Evolutionary conservation across 306 rosid species (phyloP).

Genomic region (Dryas drummondii): DNA sequence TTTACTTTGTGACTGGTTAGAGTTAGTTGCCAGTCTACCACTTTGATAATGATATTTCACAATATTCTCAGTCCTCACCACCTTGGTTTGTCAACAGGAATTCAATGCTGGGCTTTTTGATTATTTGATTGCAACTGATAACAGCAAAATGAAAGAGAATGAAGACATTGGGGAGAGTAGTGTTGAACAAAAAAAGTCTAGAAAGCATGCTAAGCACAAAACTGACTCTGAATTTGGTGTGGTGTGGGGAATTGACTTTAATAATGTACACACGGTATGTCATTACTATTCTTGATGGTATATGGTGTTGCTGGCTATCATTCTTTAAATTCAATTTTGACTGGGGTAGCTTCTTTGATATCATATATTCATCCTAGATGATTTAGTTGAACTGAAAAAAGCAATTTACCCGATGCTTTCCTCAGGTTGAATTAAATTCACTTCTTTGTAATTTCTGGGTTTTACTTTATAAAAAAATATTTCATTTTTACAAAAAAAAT

Average conservation of each 20-base stretch:
- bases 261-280: constrained; percentile 87
- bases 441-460: not conserved
- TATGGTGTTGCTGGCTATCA: not conserved
- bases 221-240: constrained; percentile 92
- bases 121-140: constrained; percentile 89
- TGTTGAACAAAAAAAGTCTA: constrained; percentile 43
- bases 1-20: not conserved
- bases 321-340: not conserved
- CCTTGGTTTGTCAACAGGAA: constrained; percentile 58
- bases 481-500: too few species aligned
- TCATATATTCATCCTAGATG: not conserved
- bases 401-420: not conserved
- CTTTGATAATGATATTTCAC: constrained; percentile 15
- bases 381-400: not conserved
- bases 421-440: not conserved
- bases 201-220: constrained; percentile 51
- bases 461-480: not conserved
- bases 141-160: constrained; percentile 68
- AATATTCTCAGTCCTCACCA: not conserved
- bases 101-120: constrained; percentile 98
- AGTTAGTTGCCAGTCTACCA: constrained; percentile 13
- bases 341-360: not conserved
- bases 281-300: constrained; percentile 1
- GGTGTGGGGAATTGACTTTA: constrained; percentile 91
- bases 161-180: constrained; percentile 51